phyloP scores from a whole-genome alignment of 2,329 filamentous ascomycete species.

The Emergomyces pasteurianus region DNA sequence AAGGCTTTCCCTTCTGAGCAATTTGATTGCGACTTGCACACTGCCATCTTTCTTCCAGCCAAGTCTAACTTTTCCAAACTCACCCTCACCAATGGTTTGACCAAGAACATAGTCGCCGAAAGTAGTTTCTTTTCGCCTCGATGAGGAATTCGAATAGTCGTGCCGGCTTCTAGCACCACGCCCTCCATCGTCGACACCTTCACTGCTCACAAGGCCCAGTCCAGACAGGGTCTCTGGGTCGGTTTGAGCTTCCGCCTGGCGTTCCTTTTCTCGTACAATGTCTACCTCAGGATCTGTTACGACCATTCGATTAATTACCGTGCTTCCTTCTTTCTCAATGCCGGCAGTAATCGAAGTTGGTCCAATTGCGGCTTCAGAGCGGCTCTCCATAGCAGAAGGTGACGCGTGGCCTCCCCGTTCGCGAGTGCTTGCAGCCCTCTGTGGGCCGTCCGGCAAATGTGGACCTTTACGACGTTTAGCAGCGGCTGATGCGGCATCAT shows the following conservation, averaged over 20 bases:
- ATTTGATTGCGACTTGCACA: slow-evolving; percentile 92
- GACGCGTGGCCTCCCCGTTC: slow-evolving; percentile 28
- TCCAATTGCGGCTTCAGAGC: slow-evolving; percentile 36
- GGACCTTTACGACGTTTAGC: slow-evolving; percentile 36
- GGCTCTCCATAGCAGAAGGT: slow-evolving; percentile 20
- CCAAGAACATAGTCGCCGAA: slow-evolving; percentile 95
- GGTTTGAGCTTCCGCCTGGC: slow-evolving; percentile 48
- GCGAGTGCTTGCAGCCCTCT: slow-evolving; percentile 30
- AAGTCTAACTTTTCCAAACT: slow-evolving; percentile 97
- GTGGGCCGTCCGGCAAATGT: slow-evolving; percentile 36
- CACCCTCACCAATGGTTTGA: slow-evolving; percentile 91
- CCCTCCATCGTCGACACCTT: slow-evolving; percentile 36
- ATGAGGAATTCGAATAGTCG: slow-evolving; percentile 41
- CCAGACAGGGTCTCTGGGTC: slow-evolving; percentile 35
- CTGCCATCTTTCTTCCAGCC: slow-evolving; percentile 95
- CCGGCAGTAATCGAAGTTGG: slow-evolving; percentile 46
- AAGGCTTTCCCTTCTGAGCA: slow-evolving; percentile 84
- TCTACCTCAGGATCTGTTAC: slow-evolving; percentile 66
- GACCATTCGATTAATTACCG: slow-evolving; percentile 65
- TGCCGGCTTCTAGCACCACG: slow-evolving; percentile 37
- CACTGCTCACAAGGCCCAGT: slow-evolving; percentile 39
- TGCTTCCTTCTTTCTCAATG: slow-evolving; percentile 62
- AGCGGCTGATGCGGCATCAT: slow-evolving; percentile 24
- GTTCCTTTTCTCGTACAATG: slow-evolving; percentile 57
- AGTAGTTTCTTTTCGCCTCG: slow-evolving; percentile 60